These are phyloP conservation scores for Suillus lakei DNA, from an alignment of 768 basidiomycete genomes.

Conservation along the genomic window DNA sequence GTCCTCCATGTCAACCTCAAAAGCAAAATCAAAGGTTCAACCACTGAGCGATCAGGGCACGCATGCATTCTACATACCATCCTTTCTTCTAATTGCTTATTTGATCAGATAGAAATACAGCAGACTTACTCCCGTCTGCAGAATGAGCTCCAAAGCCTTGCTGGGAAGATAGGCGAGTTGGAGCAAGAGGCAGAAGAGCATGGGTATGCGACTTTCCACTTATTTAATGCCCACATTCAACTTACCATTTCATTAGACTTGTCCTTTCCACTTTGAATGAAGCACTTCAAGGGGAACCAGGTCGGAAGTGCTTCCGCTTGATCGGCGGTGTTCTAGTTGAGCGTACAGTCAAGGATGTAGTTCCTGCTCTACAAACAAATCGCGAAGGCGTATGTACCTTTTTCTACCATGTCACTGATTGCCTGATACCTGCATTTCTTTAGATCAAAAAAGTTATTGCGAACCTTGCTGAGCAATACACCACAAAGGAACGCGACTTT, in stretches of 20 bases:
- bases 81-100: slow-evolving; percentile 40
- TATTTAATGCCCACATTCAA: slow-evolving; percentile 9
- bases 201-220: slow-evolving; percentile 54
- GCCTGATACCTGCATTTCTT: slow-evolving; percentile 20
- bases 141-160: slow-evolving; percentile 89
- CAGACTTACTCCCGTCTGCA: slow-evolving; percentile 81
- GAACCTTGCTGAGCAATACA: slow-evolving; percentile 85
- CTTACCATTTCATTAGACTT: slow-evolving; percentile 55
- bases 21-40: slow-evolving; percentile 61
- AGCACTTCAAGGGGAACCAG: slow-evolving; percentile 78
- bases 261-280: slow-evolving; percentile 90
- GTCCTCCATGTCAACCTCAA: slow-evolving; percentile 52
- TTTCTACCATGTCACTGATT: not conserved
- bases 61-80: slow-evolving; percentile 21
- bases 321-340: slow-evolving; percentile 97
- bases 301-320: slow-evolving; percentile 94
- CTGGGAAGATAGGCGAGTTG: slow-evolving; percentile 93
- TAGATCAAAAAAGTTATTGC: slow-evolving; percentile 86
- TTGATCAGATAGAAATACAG: slow-evolving; percentile 77
- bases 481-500: slow-evolving; percentile 83
- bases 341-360: slow-evolving; percentile 93
- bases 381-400: slow-evolving; percentile 71
- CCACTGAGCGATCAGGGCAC: slow-evolving; percentile 76
- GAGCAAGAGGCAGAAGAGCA: slow-evolving; percentile 98
- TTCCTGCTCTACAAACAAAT: slow-evolving; percentile 89